Evolutionary conservation across 2,329 filamentous ascomycete species (phyloP).

Genomic region (Cladorrhinum sp.): DNA sequence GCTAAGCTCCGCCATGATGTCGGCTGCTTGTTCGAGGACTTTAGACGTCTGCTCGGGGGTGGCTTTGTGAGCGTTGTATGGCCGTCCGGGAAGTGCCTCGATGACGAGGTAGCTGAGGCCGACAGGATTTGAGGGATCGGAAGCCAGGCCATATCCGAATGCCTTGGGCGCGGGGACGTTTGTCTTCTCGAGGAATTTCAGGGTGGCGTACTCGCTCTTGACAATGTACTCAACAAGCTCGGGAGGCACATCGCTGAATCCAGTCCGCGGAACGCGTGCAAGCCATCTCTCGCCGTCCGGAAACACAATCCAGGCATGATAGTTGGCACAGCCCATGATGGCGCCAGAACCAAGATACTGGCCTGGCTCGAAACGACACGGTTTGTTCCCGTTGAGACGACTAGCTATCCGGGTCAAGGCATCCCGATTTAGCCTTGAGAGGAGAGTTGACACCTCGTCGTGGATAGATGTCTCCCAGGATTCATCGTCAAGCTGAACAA

Average conservation of each 20-base stretch:
- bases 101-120: not conserved
- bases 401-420: not conserved
- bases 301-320: not conserved
- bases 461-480: too few relatives aligned
- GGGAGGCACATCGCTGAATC: not conserved
- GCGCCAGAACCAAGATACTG: not conserved
- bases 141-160: not conserved
- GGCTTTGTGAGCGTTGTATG: not conserved
- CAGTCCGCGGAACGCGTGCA: not conserved
- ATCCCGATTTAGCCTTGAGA: not conserved
- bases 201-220: not conserved
- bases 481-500: too few relatives aligned
- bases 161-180: not conserved
- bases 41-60: not conserved
- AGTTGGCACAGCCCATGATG: not conserved
- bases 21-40: not conserved
- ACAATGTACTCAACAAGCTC: not conserved
- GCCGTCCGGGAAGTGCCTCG: not conserved
- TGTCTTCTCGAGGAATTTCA: not conserved
- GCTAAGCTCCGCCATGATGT: not conserved
- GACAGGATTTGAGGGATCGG: not conserved
- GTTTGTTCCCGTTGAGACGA: not conserved
- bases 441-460: not conserved
- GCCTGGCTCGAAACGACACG: not conserved
- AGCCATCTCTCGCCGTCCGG: not conserved